Evolutionary conservation across 2,329 filamentous ascomycete genomes (phyloP).

Genomic region (Nothophaeocryptopus gaeumannii): DNA sequence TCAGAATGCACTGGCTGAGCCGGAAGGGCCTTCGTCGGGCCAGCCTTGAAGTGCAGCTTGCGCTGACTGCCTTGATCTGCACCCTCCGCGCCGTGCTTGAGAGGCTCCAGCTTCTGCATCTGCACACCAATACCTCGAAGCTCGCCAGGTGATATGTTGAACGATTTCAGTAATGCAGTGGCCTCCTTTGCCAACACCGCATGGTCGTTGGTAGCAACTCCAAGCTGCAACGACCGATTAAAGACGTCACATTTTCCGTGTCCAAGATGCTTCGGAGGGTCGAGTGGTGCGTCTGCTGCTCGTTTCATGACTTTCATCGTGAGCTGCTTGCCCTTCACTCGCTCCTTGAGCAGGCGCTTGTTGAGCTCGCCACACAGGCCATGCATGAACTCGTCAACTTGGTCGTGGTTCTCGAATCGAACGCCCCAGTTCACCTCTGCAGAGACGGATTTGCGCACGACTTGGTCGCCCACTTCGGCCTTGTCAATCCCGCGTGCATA

Average conservation of each 20-base stretch:
- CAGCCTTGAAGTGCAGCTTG: conserved; percentile 68
- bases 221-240: conserved; percentile 81
- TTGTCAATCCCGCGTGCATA: conserved; percentile 86
- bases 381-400: conserved; percentile 86
- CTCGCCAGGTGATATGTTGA: conserved; percentile 83
- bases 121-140: conserved; percentile 89
- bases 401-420: conserved; percentile 84
- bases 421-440: conserved; percentile 99
- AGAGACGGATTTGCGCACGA: conserved; percentile 87
- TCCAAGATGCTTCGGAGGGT: conserved; percentile 88
- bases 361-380: conserved; percentile 84
- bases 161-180: conserved; percentile 76
- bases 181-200: conserved; percentile 75
- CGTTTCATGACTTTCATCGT: conserved; percentile 95
- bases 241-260: conserved; percentile 94
- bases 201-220: conserved; percentile 75
- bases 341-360: conserved; percentile 74
- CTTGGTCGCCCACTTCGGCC: conserved; percentile 80
- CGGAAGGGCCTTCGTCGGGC: conserved; percentile 39
- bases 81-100: conserved; percentile 59
- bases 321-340: conserved; percentile 81
- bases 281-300: conserved; percentile 78
- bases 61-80: conserved; percentile 71
- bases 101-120: conserved; percentile 83
- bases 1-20: conserved; percentile 17